phyloP scores from a whole-genome alignment of 495 filamentous ascomycete genomes.

The Tuber borchii region DNA sequence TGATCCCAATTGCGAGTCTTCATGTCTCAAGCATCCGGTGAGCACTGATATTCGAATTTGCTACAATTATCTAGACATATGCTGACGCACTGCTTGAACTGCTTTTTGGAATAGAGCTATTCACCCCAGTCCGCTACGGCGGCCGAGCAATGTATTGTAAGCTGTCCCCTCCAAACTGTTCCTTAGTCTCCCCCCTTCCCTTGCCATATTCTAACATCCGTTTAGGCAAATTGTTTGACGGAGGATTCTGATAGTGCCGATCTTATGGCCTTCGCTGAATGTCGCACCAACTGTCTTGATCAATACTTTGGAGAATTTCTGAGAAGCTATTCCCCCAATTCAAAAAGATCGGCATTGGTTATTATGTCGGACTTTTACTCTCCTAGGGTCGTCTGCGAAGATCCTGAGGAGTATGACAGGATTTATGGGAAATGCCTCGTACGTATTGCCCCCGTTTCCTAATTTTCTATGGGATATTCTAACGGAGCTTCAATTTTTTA shows the following conservation, averaged over 20 bases:
- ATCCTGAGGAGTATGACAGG: background rate
- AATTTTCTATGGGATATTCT: background rate
- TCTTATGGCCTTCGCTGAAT: slow-evolving; percentile 21
- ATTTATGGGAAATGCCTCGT: background rate
- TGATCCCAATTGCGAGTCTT: slow-evolving; percentile 16
- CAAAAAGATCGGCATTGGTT: background rate
- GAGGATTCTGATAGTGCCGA: slow-evolving; percentile 3
- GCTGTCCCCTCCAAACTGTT: background rate
- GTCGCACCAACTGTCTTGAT: slow-evolving; percentile 19
- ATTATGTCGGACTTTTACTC: background rate
- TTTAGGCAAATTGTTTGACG: background rate
- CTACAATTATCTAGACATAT: background rate
- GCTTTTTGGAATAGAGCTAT: background rate
- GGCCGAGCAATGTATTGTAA: background rate
- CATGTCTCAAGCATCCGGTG: background rate
- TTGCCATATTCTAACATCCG: background rate
- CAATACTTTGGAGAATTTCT: slow-evolving; percentile 22
- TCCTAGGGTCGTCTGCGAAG: background rate
- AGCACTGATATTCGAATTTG: background rate
- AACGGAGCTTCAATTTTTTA: background rate
- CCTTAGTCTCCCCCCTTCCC: background rate
- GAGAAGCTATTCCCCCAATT: slow-evolving; percentile 5
- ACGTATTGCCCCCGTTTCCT: background rate
- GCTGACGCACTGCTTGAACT: background rate
- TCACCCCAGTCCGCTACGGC: background rate